Base-by-base conservation (phyloP, 768 basidiomycete species). In the Naganishia randhawae region DNA sequence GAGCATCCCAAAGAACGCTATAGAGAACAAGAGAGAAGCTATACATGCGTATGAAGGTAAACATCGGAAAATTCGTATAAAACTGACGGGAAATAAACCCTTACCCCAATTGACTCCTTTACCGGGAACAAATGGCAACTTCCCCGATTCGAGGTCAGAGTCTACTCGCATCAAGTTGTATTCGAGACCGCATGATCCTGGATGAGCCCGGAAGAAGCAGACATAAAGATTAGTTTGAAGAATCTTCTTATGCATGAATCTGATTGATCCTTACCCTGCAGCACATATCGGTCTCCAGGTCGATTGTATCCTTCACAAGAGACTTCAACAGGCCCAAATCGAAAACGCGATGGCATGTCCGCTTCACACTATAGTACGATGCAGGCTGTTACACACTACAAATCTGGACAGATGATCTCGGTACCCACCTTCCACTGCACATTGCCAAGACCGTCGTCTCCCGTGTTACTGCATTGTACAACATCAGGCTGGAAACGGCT, bases 231-330 rank as follows among this genome's bases (percentile, higher is more conserved):
- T n/a, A n/a, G n/a, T 33, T 41, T 55, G 37, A 63, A 31, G 14
- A 37, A n/a, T 9, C 14, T n/a, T 69, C 54, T 10, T 9, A 55
- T n/a, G 17, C 17, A 19, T 14, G 29, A 50, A 25, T 9, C 17
- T 27, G n/a, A 42, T 6, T 37, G 29, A 50, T 50, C 35, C 81
- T 37, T 41, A 89, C 93, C 92, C 83, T 91, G 90, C 70, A 95
- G 79, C 16, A 97, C 90, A 77, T 87, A 86, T 1, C 86, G 83
- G 80, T 97, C 94, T 0, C 90, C 92, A 4, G 91, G 85, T 35
- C 83, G 81, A 42, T 84, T 86, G 89, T 89, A 97, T 27, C 94
- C 94, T 82, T 97, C 94, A 73, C 94, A 97, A 19, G 86, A 88
- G 0, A 97, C 86, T 72, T 90, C 86, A 0, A 95, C 88, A 71